Evolutionary conservation across 768 basidiomycete genomes (phyloP).

Genomic region (Brasilioporus rufonigricans): DNA sequence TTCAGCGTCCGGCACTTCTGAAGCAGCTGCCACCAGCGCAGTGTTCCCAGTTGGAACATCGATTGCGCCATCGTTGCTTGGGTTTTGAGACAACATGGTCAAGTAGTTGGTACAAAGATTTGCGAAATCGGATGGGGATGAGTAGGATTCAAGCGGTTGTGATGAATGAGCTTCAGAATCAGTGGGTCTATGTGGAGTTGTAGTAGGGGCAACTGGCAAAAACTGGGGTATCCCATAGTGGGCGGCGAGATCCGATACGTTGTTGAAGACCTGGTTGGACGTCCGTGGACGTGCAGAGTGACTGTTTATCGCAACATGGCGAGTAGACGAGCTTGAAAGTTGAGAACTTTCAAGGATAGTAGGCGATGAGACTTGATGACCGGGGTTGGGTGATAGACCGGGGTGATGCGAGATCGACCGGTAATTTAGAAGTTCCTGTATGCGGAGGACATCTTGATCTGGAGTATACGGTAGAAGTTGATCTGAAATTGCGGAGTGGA

Average conservation of each 20-base stretch:
- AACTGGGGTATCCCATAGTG: conserved; percentile 79
- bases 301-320: conserved; percentile 60
- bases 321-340: conserved; percentile 52
- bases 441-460: conserved; percentile 45
- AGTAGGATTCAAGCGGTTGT: conserved; percentile 23
- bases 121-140: conserved; percentile 37
- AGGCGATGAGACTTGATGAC: conserved; percentile 38
- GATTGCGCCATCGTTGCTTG: conserved; percentile 38
- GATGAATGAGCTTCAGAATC: conserved; percentile 33
- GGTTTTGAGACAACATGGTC: conserved; percentile 60
- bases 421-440: conserved; percentile 43
- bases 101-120: conserved; percentile 61
- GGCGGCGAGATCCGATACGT: conserved; percentile 65
- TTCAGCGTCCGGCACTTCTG: conserved; percentile 24
- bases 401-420: conserved; percentile 40
- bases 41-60: conserved; percentile 31
- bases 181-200: conserved; percentile 45
- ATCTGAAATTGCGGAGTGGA: conserved; percentile 49
- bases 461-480: conserved; percentile 33
- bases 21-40: conserved; percentile 23
- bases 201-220: conserved; percentile 66
- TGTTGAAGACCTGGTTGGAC: conserved; percentile 59
- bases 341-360: conserved; percentile 46
- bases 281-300: conserved; percentile 63
- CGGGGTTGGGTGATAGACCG: conserved; percentile 38